These are phyloP conservation scores for Meira miltonrushii DNA, from an alignment of 1,284 basidiomycete species.

Conservation along the genomic window DNA sequence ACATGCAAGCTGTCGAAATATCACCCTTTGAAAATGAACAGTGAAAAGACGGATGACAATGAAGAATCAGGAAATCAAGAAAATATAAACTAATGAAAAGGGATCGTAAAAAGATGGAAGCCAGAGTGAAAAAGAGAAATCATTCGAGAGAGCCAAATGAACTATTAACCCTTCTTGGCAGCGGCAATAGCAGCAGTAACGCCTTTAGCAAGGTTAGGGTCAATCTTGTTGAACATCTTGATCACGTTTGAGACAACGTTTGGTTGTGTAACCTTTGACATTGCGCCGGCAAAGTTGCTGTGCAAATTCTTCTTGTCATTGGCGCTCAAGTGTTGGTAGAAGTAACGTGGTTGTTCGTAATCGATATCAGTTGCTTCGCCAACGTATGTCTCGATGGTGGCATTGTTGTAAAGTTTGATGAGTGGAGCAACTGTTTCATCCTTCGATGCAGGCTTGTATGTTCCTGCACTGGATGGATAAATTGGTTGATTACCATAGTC, in stretches of 20 bases:
- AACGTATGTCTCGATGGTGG: not conserved
- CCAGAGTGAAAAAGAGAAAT: too few species aligned
- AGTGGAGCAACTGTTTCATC: not conserved
- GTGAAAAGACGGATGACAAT: too few species aligned
- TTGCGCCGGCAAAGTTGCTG: not conserved
- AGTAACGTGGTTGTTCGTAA: slow-evolving; percentile 9
- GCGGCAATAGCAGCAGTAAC: too few species aligned
- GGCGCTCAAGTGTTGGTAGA: not conserved
- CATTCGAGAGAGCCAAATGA: too few species aligned
- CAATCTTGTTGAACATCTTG: not conserved
- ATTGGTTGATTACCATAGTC: not conserved
- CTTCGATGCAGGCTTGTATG: not conserved
- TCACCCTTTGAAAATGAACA: too few species aligned
- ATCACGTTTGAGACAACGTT: not conserved
- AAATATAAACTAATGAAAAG: too few species aligned
- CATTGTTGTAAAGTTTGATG: not conserved
- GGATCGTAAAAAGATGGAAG: too few species aligned
- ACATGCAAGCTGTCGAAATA: too few species aligned
- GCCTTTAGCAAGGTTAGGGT: not conserved
- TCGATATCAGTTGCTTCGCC: not conserved
- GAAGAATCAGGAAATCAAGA: too few species aligned
- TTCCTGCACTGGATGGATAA: not conserved
- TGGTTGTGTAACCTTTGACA: not conserved
- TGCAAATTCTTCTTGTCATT: not conserved
- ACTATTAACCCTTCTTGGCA: too few species aligned